These are phyloP conservation scores for Silene vulgaris DNA, from an alignment of 179 eudicot species.

Conservation along the genomic window DNA sequence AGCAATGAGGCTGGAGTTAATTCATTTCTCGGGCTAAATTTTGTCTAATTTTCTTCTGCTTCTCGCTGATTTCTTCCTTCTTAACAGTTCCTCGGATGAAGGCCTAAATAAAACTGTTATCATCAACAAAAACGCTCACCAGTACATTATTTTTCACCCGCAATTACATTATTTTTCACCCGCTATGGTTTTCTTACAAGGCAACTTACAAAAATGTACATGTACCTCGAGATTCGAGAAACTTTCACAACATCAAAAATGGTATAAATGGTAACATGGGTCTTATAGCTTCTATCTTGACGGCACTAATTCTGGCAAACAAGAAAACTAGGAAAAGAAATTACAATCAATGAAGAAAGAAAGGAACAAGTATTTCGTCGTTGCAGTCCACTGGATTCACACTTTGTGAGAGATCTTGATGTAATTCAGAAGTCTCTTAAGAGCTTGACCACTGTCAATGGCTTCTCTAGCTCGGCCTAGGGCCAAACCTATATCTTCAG, in stretches of 20 bases:
- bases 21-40: background rate
- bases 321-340: background rate
- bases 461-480: slow-evolving; percentile 83
- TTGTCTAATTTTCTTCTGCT: too few species aligned
- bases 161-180: background rate
- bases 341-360: too few species aligned
- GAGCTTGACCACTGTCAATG: slow-evolving; percentile 86
- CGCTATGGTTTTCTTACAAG: background rate
- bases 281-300: background rate
- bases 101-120: background rate
- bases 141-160: background rate
- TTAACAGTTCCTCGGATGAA: background rate
- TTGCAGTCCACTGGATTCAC: slow-evolving; percentile 2
- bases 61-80: too few species aligned
- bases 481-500: slow-evolving; percentile 66
- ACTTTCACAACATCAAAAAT: background rate
- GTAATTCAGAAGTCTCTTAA: slow-evolving; percentile 62
- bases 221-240: background rate
- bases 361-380: background rate
- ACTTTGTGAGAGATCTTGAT: slow-evolving; percentile 66
- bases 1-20: background rate
- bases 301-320: slow-evolving; percentile 4
- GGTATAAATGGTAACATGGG: background rate
- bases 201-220: background rate
- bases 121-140: background rate